phyloP scores from a whole-genome alignment of 495 filamentous ascomycete genomes.

The Hypoxylon cercidicola region DNA sequence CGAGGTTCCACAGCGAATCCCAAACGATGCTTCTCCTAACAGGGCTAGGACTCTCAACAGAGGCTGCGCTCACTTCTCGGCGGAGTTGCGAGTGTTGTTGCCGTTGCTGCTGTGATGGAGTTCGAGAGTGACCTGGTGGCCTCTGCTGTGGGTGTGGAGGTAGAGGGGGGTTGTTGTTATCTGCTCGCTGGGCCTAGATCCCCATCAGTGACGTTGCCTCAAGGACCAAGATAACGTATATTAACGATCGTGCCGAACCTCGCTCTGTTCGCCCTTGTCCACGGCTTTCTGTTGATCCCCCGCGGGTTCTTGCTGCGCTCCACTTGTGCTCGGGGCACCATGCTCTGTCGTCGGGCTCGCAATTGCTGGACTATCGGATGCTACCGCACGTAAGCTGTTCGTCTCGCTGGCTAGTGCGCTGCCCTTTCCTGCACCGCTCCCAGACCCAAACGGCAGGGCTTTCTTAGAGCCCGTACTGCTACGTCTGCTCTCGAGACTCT shows the following conservation, averaged over 20 bases:
- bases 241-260: constrained; percentile 48
- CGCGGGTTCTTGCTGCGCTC: constrained; percentile 26
- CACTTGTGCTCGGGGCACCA: constrained; percentile 29
- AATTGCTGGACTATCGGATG: constrained; percentile 48
- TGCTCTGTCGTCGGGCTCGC: constrained; percentile 50
- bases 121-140: constrained; percentile 24
- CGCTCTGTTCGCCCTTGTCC: constrained; percentile 41
- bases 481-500: constrained; percentile 87
- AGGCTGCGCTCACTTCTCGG: constrained; percentile 47
- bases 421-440: constrained; percentile 51
- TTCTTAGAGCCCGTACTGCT: constrained; percentile 86
- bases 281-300: constrained; percentile 25
- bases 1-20: constrained; percentile 65
- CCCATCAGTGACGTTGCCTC: constrained; percentile 45
- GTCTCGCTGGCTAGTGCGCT: constrained; percentile 61
- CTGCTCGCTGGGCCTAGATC: constrained; percentile 40
- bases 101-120: constrained; percentile 32
- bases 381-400: constrained; percentile 56
- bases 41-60: constrained; percentile 48
- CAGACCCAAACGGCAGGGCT: constrained; percentile 59
- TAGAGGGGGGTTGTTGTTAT: constrained; percentile 15
- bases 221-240: constrained; percentile 44
- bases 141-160: constrained; percentile 29
- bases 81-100: constrained; percentile 37
- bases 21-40: constrained; percentile 59